Base-by-base conservation (phyloP, 2,329 filamentous ascomycete genomes). In the Hypoxylon sp. region DNA sequence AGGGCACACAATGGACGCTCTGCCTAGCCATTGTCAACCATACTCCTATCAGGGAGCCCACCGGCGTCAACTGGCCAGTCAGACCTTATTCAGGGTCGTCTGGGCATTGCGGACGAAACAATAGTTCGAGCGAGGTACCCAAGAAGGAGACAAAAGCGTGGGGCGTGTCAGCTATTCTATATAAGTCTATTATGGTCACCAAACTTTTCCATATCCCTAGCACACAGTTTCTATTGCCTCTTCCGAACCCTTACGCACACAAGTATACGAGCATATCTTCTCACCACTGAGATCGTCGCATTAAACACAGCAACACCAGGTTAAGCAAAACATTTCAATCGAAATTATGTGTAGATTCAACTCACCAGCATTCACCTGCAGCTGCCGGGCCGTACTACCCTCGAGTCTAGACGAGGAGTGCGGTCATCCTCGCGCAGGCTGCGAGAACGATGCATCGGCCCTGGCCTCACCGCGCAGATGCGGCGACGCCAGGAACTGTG, bases 401-500 rank as follows among this genome's bases (percentile, higher is more conserved):
- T 20, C 49, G 4, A 66, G 59, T 36, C 54, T 70, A 2, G 32
- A 63, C 30, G 52, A 26, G 22, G 48, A 32, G 36, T 73, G 69
- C 51, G 14, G 30, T 1, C 28, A 56, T 36, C 71, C 70, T 22
- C 67, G 49, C 50, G 42, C 53, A 1, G 61, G 64, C 36, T 73
- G 69, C 49, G 54, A 45, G n/a, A 48, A 51, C 22, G 62, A 65
- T 1, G 60, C 65, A 7, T 50, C 68, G 30, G 70, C 70, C 30
- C 56, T 72, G 16, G 65, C 71, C 38, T 52, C 71, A 12, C 70
- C 69, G 44, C 67, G 69, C 11, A 52, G 44, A 8, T 73, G 69
- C 63, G 59, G 70, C 50, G 67, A 71, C 44, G 59, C 46, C 2
- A 38, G 69, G 24, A 71, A 70, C 4, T 67, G 70, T 33, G 9